These are phyloP conservation scores for Plasmodiophora brassicae DNA, from an alignment of 208 protist genomes.

Conservation along the genomic window DNA sequence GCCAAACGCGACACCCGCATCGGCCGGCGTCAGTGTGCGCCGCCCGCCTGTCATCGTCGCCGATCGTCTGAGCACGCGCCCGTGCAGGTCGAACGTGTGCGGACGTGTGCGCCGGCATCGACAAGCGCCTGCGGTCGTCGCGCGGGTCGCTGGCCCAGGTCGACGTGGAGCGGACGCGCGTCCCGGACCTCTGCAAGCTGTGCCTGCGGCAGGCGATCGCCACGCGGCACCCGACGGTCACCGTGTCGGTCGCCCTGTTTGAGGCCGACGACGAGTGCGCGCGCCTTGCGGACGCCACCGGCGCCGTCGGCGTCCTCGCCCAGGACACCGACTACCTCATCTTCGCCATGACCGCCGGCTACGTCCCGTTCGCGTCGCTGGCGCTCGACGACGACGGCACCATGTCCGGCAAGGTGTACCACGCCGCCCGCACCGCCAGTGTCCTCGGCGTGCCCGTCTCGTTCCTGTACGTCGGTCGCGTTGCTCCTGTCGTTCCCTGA, in stretches of 20 bases:
- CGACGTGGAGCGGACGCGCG: not conserved
- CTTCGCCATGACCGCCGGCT: not conserved
- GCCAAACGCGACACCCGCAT: not conserved
- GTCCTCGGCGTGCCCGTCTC: not conserved
- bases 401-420: not conserved
- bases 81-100: not conserved
- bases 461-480: too few relatives aligned
- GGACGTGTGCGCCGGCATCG: not conserved
- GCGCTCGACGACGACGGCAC: not conserved
- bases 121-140: not conserved
- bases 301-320: not conserved
- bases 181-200: not conserved
- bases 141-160: not conserved
- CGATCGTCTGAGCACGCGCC: not conserved
- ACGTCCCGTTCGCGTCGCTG: not conserved
- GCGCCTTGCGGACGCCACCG: not conserved
- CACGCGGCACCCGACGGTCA: not conserved
- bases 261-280: conserved; percentile 16
- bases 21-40: not conserved
- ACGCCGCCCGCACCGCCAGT: not conserved
- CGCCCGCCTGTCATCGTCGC: not conserved
- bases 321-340: conserved; percentile 25
- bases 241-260: not conserved
- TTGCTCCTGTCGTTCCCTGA: too few relatives aligned
- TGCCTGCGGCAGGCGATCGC: not conserved